Evolutionary conservation across 306 rosid genomes (phyloP), one percentile per base, ranked within the genome.

Genomic region (Carpinus viminea): DNA sequence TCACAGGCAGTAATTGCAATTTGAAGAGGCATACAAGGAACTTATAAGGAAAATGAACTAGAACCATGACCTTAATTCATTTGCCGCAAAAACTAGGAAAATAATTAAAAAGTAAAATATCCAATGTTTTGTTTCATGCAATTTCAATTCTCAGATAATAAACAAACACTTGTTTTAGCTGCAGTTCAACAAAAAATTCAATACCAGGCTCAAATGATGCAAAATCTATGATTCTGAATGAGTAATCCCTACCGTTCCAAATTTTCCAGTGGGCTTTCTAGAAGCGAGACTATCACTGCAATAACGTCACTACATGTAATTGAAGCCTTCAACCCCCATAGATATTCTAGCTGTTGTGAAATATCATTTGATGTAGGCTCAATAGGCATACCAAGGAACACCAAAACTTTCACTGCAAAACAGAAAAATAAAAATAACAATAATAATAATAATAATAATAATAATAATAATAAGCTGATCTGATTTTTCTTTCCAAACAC

Each of bases 361-460:
- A 88, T 80, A 73, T 92, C 93, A 4, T 82, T 87, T 8, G 98
- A 95, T 10, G 91, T 80, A 24, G 93, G 87, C 76, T 95, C 98
- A 24, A 92, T 68, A 0, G 98, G 98, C 98, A 95, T 95, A 0
- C 98, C 91, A 69, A 92, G 88, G 81, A 95, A 95, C 84, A 92
- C 98, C 89, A 95, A 53, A 73, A 95, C 91, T 87, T 95, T 95
- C 83, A 95, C 98, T 92, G 85, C 74, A 78, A 70, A 38, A 46
- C 69, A 38, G 70, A 60, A 3, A 31, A 9, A n/a, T n/a, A 51
- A 28, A 48, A n/a, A 76, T 65, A 57, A 48, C 12, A 76, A 64
- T 13, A 21, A n/a, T 18, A 10, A 21, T 3, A 24, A 0, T 10
- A 59, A 70, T 52, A 54, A 60, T 69, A 43, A 48, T 53, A 1